phyloP scores from a whole-genome alignment of 129 eudicot genomes.

The Centrapalus pauciflorus region DNA sequence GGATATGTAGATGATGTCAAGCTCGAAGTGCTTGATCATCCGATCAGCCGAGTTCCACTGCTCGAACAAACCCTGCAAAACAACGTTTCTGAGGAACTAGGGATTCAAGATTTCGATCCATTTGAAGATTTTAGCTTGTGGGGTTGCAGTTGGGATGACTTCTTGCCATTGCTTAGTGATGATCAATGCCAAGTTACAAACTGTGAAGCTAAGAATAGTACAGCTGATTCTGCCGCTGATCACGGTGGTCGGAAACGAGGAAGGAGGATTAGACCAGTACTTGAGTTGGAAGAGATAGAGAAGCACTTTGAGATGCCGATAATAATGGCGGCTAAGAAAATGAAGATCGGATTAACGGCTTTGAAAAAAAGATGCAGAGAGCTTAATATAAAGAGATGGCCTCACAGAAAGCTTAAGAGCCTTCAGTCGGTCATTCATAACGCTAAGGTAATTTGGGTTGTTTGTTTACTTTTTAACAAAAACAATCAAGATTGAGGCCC shows the following conservation, averaged over 20 bases:
- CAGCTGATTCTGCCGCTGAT: background rate
- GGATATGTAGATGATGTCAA: background rate
- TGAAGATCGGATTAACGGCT: constrained; percentile 57
- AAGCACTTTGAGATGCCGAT: constrained; percentile 66
- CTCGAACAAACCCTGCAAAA: background rate
- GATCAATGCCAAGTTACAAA: background rate
- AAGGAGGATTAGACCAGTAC: background rate
- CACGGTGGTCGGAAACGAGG: constrained; percentile 3
- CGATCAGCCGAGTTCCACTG: background rate
- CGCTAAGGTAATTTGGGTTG: constrained; percentile 49
- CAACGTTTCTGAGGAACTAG: background rate
- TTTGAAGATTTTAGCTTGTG: constrained; percentile 14
- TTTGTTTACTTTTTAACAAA: background rate
- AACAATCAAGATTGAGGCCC: background rate
- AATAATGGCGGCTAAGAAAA: constrained; percentile 49
- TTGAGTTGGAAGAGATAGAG: constrained; percentile 56
- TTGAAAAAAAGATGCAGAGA: constrained; percentile 80
- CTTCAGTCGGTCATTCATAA: constrained; percentile 55
- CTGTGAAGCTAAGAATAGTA: background rate
- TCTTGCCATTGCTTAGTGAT: constrained; percentile 1
- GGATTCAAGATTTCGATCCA: constrained; percentile 13
- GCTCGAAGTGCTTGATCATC: background rate
- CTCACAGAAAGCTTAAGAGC: constrained; percentile 81
- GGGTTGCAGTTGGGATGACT: background rate
- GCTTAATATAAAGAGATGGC: constrained; percentile 70